Evolutionary conservation across 2,329 filamentous ascomycete genomes (phyloP), one percentile per base, ranked within the genome.

Genomic region (Penicillium janthinellum): DNA sequence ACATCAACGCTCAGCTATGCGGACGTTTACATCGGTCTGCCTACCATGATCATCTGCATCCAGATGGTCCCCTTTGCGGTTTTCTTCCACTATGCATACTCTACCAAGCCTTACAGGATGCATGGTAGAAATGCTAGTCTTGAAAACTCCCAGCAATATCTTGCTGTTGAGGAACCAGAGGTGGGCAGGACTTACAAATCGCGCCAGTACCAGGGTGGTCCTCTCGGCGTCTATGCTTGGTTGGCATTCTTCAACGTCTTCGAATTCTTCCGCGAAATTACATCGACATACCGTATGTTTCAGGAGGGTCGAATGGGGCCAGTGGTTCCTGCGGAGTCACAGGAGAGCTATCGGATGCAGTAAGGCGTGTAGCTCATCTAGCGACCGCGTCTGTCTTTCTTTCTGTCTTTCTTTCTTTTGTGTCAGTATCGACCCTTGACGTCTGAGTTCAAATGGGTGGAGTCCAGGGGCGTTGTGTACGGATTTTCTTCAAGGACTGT

Each of bases 41-140:
- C 71, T 4, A 71, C 64, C 8, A 61, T 75, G 63, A 58, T 73
- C 5, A 70, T 73, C 17, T 75, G 70, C 45, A 50, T 71, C 20
- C 68, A 73, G 37, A 71, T 74, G 70, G 66, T 73, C 6, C 66
- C 69, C 2, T 71, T 74, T 45, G 60, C 71, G 31, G 49, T 73
- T 35, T 70, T 73, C 56, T 71, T 75, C 56, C 67, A 67, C 50
- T 73, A 67, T 35, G 68, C 72, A 2, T 75, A 73, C 58, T 62
- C 61, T 38, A 62, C 64, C n/a, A 60, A 50, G 1, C 66, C 67
- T 0, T 75, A 74, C 61, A 28, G 47, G 11, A 11, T 39, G 28
- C 11, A 28, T 56, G 1, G 39, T 28, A 15, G 11, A n/a, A 42
- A 25, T 14, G 1, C 7, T 3, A 31, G 54, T 15, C 6, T 7